A percentile compares a stretch with the other conserved stretches of the same genome.
Evolutionary conservation across 139 green algal genomes (phyloP).

Genomic region (Prasinococcaceae sp.): DNA sequence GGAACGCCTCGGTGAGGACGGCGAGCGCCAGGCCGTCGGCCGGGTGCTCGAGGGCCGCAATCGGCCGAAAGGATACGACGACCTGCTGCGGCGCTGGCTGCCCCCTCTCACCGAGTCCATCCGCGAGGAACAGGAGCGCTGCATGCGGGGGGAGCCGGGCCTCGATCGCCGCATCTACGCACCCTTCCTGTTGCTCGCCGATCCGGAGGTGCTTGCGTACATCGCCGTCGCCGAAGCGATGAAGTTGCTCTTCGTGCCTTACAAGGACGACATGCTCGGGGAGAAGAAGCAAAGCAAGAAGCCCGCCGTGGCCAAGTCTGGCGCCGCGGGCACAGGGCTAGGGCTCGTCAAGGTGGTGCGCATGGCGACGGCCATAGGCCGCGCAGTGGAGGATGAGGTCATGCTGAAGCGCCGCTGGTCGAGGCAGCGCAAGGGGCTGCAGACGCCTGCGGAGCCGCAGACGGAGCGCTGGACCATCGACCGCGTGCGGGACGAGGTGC

Average conservation of each 20-base stretch:
- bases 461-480: background rate
- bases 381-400: slow-evolving; percentile 4
- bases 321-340: background rate
- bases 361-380: background rate
- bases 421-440: background rate
- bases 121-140: background rate
- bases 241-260: background rate
- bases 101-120: background rate
- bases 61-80: too few relatives aligned
- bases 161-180: slow-evolving; percentile 7
- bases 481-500: too few relatives aligned
- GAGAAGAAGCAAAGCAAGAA: too few relatives aligned
- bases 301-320: too few relatives aligned
- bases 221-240: slow-evolving; percentile 2
- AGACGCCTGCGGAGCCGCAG: background rate
- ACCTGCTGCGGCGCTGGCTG: background rate
- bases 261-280: background rate
- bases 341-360: slow-evolving; percentile 3
- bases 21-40: too few relatives aligned
- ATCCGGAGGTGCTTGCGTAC: slow-evolving; percentile 4
- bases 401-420: too few relatives aligned
- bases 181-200: background rate
- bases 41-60: too few relatives aligned
- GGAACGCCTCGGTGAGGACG: too few relatives aligned
- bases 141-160: background rate